Evolutionary conservation across 2,329 filamentous ascomycete genomes (phyloP), one percentile per base, ranked within the genome.

Genomic region (Aspergillus amoenus): DNA sequence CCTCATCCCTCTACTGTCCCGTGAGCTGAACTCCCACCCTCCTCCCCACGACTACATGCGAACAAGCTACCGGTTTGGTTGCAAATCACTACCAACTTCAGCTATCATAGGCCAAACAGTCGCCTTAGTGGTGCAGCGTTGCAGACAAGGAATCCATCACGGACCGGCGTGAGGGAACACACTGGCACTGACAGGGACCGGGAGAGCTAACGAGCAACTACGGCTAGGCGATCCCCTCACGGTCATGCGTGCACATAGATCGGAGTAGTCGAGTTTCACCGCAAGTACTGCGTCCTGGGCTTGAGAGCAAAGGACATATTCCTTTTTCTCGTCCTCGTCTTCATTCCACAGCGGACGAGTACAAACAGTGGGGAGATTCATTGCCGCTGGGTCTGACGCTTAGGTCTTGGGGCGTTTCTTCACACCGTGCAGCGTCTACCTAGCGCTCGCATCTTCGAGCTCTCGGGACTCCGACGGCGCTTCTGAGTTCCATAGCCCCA

Each of bases 171-270:
- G 44, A 44, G 30, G 34, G 40, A 43, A 32, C 18, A 53, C 27
- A 46, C 24, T 15, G 11, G n/a, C 43, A 47, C 44, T 57, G 51
- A 60, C 55, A 60, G 54, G 47, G 47, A 55, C 51, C 51, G 51
- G 56, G 32, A 47, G n/a, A 37, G 52, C 44, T 48, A 57, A 52
- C 53, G 34, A 37, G 40, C 47, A 34, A 41, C 45, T 43, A 53
- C 50, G 32, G 17, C 51, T 37, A 40, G 42, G 51, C 32, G 60
- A 62, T 67, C 65, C 62, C 60, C 64, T 65, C 64, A 63, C 61
- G 67, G 67, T 70, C 68, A 71, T 71, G 69, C 64, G 69, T 68
- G 61, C 66, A 62, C 66, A 63, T 66, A 64, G 63, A 66, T 70
- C 64, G 58, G 57, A 55, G 57, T 57, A 59, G 53, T 53, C 60